A percentile compares a stretch with the other conserved stretches of the same genome.
phyloP scores from a whole-genome alignment of 768 basidiomycete genomes.

The Leccinum longicurvipes region DNA sequence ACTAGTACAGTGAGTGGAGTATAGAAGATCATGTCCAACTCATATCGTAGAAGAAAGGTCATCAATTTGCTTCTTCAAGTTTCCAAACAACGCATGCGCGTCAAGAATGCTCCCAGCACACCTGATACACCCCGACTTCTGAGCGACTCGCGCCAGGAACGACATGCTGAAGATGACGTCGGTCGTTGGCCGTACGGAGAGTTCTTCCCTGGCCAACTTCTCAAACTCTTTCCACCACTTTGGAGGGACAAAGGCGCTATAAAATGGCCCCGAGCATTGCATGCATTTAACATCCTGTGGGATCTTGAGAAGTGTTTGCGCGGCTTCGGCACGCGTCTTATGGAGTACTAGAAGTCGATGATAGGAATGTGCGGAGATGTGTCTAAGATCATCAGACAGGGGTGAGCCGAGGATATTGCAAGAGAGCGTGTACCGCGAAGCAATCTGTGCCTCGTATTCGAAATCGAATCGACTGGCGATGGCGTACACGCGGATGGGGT shows the following conservation, averaged over 20 bases:
- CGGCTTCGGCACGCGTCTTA: slow-evolving; percentile 47
- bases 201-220: slow-evolving; percentile 53
- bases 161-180: slow-evolving; percentile 57
- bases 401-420: slow-evolving; percentile 54
- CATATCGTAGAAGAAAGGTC: slow-evolving; percentile 44
- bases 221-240: slow-evolving; percentile 71
- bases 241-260: slow-evolving; percentile 47
- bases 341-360: slow-evolving; percentile 63
- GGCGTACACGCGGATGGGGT: slow-evolving; percentile 64
- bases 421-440: slow-evolving; percentile 56
- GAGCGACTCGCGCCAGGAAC: slow-evolving; percentile 53
- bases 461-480: slow-evolving; percentile 65
- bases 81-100: slow-evolving; percentile 52
- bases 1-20: not conserved
- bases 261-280: slow-evolving; percentile 57
- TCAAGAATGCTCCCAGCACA: slow-evolving; percentile 69
- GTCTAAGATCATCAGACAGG: slow-evolving; percentile 57
- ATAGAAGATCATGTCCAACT: slow-evolving; percentile 3
- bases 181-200: slow-evolving; percentile 52
- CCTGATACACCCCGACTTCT: slow-evolving; percentile 52
- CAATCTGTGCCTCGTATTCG: slow-evolving; percentile 57
- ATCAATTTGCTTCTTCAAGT: slow-evolving; percentile 58
- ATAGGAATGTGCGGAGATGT: slow-evolving; percentile 67
- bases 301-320: slow-evolving; percentile 45
- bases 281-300: slow-evolving; percentile 58